A percentile compares a stretch with the other conserved stretches of the same genome.
These are phyloP conservation scores for Allantophomopsis cytisporea DNA, from an alignment of 2,329 filamentous ascomycete species.

Conservation along the genomic window DNA sequence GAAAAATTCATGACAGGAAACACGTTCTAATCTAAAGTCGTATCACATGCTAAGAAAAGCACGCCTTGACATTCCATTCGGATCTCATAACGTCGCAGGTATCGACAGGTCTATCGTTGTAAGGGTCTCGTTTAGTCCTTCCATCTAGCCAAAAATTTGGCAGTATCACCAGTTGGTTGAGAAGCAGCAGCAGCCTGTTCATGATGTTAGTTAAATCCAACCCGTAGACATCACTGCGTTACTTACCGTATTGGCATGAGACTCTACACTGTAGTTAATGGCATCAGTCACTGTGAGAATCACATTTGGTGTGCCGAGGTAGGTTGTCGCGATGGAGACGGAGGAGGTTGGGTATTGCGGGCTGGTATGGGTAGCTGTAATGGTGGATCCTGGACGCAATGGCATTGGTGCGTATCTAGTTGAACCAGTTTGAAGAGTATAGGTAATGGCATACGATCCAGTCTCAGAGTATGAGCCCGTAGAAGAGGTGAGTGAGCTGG, in stretches of 20 bases:
- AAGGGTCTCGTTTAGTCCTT: constrained; percentile 15
- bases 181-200: constrained; percentile 14
- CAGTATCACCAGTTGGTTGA: constrained; percentile 20
- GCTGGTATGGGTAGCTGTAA: constrained; percentile 21
- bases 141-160: constrained; percentile 22
- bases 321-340: constrained; percentile 18
- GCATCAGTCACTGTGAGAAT: constrained; percentile 21
- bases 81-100: no score
- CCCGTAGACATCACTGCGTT: background rate
- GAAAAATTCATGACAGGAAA: no score
- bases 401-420: constrained; percentile 26
- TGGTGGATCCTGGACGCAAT: constrained; percentile 19
- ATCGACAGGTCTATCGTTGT: no score
- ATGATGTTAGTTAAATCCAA: constrained; percentile 6
- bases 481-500: background rate
- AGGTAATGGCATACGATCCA: constrained; percentile 16
- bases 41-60: no score
- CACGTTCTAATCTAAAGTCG: no score
- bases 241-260: constrained; percentile 21
- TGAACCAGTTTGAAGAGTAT: constrained; percentile 19
- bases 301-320: constrained; percentile 15
- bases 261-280: constrained; percentile 18
- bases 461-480: constrained; percentile 5
- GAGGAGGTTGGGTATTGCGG: constrained; percentile 21
- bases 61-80: no score